phyloP scores from a whole-genome alignment of 2,329 filamentous ascomycete species.

The Ceratocystiopsis sp. region DNA sequence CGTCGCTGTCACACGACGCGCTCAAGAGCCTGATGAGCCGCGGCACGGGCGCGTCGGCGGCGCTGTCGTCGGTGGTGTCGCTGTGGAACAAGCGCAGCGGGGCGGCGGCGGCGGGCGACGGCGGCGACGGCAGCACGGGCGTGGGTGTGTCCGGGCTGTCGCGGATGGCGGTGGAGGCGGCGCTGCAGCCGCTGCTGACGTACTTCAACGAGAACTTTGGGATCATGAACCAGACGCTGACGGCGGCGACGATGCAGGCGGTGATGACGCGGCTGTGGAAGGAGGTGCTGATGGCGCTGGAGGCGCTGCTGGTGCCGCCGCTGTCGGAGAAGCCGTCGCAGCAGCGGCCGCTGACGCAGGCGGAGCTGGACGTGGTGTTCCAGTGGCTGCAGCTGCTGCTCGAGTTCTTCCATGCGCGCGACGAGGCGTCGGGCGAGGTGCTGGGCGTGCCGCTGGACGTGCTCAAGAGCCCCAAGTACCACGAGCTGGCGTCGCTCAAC shows the following conservation, averaged over 20 bases:
- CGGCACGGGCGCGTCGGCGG: constrained; percentile 36
- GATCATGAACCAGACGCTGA: constrained; percentile 95
- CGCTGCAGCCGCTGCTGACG: constrained; percentile 67
- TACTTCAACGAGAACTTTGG: constrained; percentile 99
- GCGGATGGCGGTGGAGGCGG: constrained; percentile 58
- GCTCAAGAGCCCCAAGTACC: constrained; percentile 93
- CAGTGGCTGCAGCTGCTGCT: constrained; percentile 85
- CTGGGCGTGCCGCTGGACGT: constrained; percentile 81
- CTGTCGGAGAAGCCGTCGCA: constrained; percentile 85
- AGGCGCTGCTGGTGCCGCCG: constrained; percentile 77
- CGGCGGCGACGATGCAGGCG: constrained; percentile 89
- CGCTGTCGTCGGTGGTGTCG: constrained; percentile 55
- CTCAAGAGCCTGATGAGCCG: constrained; percentile 57
- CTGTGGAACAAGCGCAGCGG: constrained; percentile 40
- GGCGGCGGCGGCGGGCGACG: too few relatives aligned
- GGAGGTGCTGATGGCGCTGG: constrained; percentile 83
- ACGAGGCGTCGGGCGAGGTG: constrained; percentile 57
- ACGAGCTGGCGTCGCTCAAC: constrained; percentile 87
- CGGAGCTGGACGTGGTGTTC: constrained; percentile 88
- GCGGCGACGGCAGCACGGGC: constrained; percentile 22
- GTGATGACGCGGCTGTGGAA: constrained; percentile 99
- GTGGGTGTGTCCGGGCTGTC: constrained; percentile 34
- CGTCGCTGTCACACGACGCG: constrained; percentile 70
- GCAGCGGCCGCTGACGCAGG: constrained; percentile 66
- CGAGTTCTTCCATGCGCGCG: constrained; percentile 85